Percentiles rank a stretch among this genome's conserved stretches.
Evolutionary conservation across 257 asterid genomes (phyloP).

Genomic region (Ilex aquifolium): DNA sequence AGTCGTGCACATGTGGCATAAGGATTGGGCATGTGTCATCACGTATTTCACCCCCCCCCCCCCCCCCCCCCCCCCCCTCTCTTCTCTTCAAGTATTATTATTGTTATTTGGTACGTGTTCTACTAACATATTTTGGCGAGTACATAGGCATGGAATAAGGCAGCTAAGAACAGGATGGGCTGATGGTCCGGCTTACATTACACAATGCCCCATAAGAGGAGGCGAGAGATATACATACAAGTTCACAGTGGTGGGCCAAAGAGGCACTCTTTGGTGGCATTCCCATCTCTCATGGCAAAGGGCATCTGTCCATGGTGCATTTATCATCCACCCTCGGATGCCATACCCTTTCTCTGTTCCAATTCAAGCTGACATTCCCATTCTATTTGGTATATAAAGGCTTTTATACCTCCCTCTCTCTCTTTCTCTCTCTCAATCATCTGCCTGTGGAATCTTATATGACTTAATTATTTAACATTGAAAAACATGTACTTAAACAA

Average conservation of each 20-base stretch:
- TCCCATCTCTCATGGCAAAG: slow-evolving; percentile 88
- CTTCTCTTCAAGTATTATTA: too few species aligned
- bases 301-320: slow-evolving; percentile 72
- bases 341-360: slow-evolving; percentile 47
- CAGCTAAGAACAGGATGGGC: slow-evolving; percentile 75
- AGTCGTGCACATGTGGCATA: too few species aligned
- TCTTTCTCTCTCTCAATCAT: too few species aligned
- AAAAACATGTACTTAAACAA: too few species aligned
- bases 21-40: too few species aligned
- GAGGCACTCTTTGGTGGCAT: slow-evolving; percentile 87
- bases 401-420: background rate
- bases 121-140: too few species aligned
- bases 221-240: slow-evolving; percentile 50
- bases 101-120: too few species aligned
- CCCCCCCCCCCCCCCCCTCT: too few species aligned
- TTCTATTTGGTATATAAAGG: slow-evolving; percentile 43
- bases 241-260: slow-evolving; percentile 44
- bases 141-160: slow-evolving; percentile 71
- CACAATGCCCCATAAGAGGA: slow-evolving; percentile 65
- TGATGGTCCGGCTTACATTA: slow-evolving; percentile 77
- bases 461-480: too few species aligned
- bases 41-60: too few species aligned
- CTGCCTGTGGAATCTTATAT: too few species aligned
- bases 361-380: slow-evolving; percentile 27
- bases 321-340: slow-evolving; percentile 56